A percentile compares a stretch with the other conserved stretches of the same genome.
Conservation (phyloP, 108 stramenopile species). For the Cyclotella baltica region DNA sequence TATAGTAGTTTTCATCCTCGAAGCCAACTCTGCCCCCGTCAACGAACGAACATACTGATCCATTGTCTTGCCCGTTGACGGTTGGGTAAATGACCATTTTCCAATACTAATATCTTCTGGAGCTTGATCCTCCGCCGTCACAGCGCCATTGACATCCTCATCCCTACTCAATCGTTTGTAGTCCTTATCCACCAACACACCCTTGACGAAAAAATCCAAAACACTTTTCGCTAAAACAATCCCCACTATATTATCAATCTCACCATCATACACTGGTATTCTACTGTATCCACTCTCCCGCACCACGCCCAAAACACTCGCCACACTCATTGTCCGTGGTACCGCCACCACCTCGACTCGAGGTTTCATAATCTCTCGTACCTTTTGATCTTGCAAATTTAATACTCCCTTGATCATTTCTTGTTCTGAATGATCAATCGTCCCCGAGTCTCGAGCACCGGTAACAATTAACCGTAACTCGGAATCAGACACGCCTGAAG, state of each 20-base stretch:
- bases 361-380: conserved; percentile 95
- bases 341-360: conserved; percentile 95
- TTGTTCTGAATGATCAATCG: conserved; percentile 95
- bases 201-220: conserved; percentile 93
- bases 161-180: conserved; percentile 48
- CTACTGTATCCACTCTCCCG: conserved; percentile 90
- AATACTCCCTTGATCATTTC: conserved; percentile 98
- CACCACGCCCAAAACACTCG: conserved; percentile 84
- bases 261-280: conserved; percentile 96
- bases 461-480: conserved; percentile 95
- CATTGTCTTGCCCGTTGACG: conserved; percentile 46
- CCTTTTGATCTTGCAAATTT: conserved; percentile 90
- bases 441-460: conserved; percentile 93
- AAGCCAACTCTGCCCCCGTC: conserved; percentile 81
- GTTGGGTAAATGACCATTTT: conserved; percentile 53
- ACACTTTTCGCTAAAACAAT: conserved; percentile 95
- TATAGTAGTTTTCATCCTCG: conserved; percentile 84
- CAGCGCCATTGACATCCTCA: conserved; percentile 33
- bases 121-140: conserved; percentile 14
- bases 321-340: conserved; percentile 81
- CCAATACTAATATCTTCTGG: conserved; percentile 29
- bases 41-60: conserved; percentile 77
- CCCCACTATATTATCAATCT: conserved; percentile 97
- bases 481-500: conserved; percentile 87
- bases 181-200: conserved; percentile 81